Evolutionary conservation across 2,329 filamentous ascomycete species (phyloP), one percentile per base, ranked within the genome.

Genomic region (Aureobasidium sp.): DNA sequence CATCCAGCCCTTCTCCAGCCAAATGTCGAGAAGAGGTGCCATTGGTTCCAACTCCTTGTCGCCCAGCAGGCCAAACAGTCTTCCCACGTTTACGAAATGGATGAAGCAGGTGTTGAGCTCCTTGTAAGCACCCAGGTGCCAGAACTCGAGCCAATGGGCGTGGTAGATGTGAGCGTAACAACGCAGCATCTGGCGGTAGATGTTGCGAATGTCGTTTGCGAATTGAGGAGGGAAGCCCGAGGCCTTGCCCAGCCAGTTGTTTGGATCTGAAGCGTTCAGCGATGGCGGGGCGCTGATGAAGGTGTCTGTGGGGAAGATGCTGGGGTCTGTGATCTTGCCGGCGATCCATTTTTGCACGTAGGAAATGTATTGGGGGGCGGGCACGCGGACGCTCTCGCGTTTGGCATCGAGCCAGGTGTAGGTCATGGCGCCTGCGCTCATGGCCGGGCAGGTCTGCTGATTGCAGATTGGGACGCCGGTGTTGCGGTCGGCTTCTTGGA

Each of bases 311-410:
- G 93, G 93, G 77, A 97, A 97, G 76, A 96, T 90, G 71, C 84
- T 83, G 54, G 85, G 85, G 73, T 97, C 92, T 69, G 94, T 90
- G 66, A 96, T 91, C 78, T 97, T 97, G 76, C 91, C 91, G 33
- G 90, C 89, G 72, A 97, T 96, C 92, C 93, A 97, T 71, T 93
- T 90, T 77, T 97, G 92, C 74, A 97, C 95, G 29, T 96, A 85
- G 67, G 90, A 91, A 77, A 97, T 94, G 77, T 97, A 97, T 74
- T 95, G 91, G 65, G 87, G 87, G 7, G 93, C 93, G 3, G 93
- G 91, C 45, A 97, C 88, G 75, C 96, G 93, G 66, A 96, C 91
- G 12, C 93, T 91, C 71, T 91, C 87, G 68, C 88, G 86, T 69
- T 90, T 87, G 67, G 87, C 87, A 76, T 97, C 95, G 60, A 97